A percentile compares a stretch with the other conserved stretches of the same genome.
phyloP scores from a whole-genome alignment of 73 alveolate species.

The Tetrahymena thermophila region DNA sequence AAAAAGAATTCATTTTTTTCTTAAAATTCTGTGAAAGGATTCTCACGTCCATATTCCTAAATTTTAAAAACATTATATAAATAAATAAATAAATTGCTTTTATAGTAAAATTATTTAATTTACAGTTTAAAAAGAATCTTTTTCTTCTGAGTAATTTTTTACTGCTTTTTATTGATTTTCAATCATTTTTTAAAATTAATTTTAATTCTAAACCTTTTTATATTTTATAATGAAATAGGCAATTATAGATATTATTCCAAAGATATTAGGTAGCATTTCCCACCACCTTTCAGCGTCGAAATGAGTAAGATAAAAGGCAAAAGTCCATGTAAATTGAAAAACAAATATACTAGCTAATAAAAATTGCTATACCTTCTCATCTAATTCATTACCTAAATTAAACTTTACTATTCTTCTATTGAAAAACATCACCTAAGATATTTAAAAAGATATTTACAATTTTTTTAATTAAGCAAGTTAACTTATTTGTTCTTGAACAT shows the following conservation, averaged over 20 bases:
- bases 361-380: not conserved
- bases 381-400: not conserved
- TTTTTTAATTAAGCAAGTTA: too few species aligned
- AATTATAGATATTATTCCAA: not conserved
- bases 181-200: not conserved
- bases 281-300: not conserved
- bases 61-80: too few species aligned
- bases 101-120: not conserved
- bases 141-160: not conserved
- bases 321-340: not conserved
- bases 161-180: not conserved
- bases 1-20: not conserved
- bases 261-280: not conserved
- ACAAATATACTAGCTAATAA: not conserved
- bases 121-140: not conserved
- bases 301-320: not conserved
- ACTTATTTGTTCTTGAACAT: too few species aligned
- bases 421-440: not conserved
- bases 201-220: not conserved
- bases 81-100: not conserved
- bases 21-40: not conserved
- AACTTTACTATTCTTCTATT: not conserved
- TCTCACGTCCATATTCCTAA: not conserved
- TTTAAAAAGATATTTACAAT: not conserved
- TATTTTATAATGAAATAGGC: not conserved